phyloP scores from a whole-genome alignment of 1,284 basidiomycete species.

The Tremellales sp. region DNA sequence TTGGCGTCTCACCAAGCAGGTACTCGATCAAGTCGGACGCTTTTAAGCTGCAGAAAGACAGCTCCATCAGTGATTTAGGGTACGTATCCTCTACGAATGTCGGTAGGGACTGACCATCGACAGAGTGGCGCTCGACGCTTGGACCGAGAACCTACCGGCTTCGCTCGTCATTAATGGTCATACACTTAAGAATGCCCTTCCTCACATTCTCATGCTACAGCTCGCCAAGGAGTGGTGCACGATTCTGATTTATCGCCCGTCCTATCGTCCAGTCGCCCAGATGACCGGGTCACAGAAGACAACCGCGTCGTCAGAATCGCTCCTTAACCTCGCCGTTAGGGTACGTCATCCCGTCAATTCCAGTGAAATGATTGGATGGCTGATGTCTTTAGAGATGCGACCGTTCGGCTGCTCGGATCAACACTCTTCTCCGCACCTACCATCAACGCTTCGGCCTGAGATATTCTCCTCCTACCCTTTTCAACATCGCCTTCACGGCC shows the following conservation, averaged over 20 bases:
- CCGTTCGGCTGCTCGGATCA: slow-evolving; percentile 60
- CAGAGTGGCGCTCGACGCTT: slow-evolving; percentile 53
- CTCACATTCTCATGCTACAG: slow-evolving; percentile 62
- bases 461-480: slow-evolving; percentile 58
- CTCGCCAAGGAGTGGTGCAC: slow-evolving; percentile 61
- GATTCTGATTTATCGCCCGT: slow-evolving; percentile 63
- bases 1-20: not conserved
- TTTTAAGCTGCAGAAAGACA: slow-evolving; percentile 7
- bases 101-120: no score
- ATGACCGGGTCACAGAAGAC: not conserved
- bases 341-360: not conserved
- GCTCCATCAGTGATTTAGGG: slow-evolving; percentile 19
- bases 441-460: slow-evolving; percentile 57
- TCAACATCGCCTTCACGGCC: slow-evolving; percentile 62
- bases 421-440: slow-evolving; percentile 58
- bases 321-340: slow-evolving; percentile 2
- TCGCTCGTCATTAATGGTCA: slow-evolving; percentile 53
- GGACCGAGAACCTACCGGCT: slow-evolving; percentile 57
- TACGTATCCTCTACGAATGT: no score
- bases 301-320: not conserved
- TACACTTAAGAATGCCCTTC: slow-evolving; percentile 53
- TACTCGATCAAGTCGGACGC: slow-evolving; percentile 17
- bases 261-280: slow-evolving; percentile 47
- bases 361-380: not conserved
- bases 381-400: slow-evolving; percentile 52